These are phyloP conservation scores for Corchorus capsularis DNA, from an alignment of 345 rosid genomes.

Conservation along the genomic window DNA sequence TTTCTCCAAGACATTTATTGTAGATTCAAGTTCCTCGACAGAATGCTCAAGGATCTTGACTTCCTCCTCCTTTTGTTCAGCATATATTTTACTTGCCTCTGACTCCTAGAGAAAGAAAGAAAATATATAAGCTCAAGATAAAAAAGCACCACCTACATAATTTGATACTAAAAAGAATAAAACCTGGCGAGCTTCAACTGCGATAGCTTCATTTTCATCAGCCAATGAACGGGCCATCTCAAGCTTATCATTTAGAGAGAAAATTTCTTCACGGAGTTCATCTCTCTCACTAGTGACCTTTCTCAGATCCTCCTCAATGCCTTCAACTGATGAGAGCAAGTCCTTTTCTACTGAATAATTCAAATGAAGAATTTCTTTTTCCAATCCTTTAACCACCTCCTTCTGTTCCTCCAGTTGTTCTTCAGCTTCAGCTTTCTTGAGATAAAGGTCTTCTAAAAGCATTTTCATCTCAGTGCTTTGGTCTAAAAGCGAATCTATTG, in stretches of 20 bases:
- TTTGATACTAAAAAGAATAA: not conserved
- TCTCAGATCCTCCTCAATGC: constrained; percentile 54
- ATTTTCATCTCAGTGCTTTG: constrained; percentile 72
- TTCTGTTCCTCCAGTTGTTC: constrained; percentile 70
- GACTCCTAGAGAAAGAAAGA: constrained; percentile 51
- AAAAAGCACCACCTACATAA: constrained; percentile 4
- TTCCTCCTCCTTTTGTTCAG: constrained; percentile 92
- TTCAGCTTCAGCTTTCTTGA: constrained; percentile 66
- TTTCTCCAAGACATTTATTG: constrained; percentile 79
- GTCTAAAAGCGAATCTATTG: constrained; percentile 49
- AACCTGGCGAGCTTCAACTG: constrained; percentile 85
- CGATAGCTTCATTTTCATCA: constrained; percentile 88
- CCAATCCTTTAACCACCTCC: constrained; percentile 67
- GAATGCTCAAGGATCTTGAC: constrained; percentile 84
- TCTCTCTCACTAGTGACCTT: constrained; percentile 55
- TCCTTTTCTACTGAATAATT: constrained; percentile 55
- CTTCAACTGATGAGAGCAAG: constrained; percentile 44
- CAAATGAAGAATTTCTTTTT: constrained; percentile 74
- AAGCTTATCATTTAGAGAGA: constrained; percentile 61
- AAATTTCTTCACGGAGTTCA: constrained; percentile 57
- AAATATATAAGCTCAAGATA: not conserved
- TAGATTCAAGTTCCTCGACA: constrained; percentile 85
- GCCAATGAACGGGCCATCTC: constrained; percentile 67
- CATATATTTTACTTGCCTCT: constrained; percentile 70
- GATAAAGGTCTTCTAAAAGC: constrained; percentile 65